phyloP scores from a whole-genome alignment of 495 filamentous ascomycete genomes.

The Aspergillus conjunctus region DNA sequence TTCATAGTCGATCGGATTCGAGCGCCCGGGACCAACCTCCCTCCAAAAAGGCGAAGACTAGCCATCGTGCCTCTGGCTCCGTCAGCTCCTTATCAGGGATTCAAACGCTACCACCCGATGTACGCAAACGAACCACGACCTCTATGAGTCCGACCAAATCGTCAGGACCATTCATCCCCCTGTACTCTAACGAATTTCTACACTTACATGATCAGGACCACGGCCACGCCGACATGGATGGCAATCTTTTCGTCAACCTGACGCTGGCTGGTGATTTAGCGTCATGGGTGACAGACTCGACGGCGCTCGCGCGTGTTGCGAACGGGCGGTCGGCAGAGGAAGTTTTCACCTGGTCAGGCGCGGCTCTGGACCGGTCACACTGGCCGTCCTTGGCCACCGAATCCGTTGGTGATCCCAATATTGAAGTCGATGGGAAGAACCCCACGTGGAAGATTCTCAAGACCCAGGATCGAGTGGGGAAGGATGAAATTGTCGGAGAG shows the following conservation, averaged over 20 bases:
- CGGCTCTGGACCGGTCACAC: conserved; percentile 55
- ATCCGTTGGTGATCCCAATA: conserved; percentile 43
- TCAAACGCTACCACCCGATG: conserved; percentile 38
- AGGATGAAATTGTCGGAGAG: conserved; percentile 76
- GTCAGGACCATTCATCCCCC: conserved; percentile 46
- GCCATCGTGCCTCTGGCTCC: conserved; percentile 72
- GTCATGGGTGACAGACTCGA: conserved; percentile 70
- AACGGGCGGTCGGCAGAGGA: conserved; percentile 48
- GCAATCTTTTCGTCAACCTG: conserved; percentile 65
- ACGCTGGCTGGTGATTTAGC: conserved; percentile 66
- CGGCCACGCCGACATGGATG: conserved; percentile 53
- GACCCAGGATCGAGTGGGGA: conserved; percentile 60
- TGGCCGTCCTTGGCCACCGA: conserved; percentile 52
- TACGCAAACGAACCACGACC: conserved; percentile 57
- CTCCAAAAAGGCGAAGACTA: conserved; percentile 73
- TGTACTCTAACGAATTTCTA: conserved; percentile 72
- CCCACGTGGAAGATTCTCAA: conserved; percentile 72
- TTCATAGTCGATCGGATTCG: conserved; percentile 54
- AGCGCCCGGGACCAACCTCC: conserved; percentile 57
- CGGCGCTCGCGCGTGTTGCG: conserved; percentile 44
- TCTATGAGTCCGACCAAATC: conserved; percentile 58
- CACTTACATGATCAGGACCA: conserved; percentile 66
- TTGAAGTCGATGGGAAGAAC: conserved; percentile 49
- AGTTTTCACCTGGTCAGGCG: conserved; percentile 54
- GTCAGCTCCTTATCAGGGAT: conserved; percentile 57